A percentile compares a stretch with the other conserved stretches of the same genome.
Evolutionary conservation across 371 early-diverging fungal species (phyloP).

Genomic region (Mortierella sp.): DNA sequence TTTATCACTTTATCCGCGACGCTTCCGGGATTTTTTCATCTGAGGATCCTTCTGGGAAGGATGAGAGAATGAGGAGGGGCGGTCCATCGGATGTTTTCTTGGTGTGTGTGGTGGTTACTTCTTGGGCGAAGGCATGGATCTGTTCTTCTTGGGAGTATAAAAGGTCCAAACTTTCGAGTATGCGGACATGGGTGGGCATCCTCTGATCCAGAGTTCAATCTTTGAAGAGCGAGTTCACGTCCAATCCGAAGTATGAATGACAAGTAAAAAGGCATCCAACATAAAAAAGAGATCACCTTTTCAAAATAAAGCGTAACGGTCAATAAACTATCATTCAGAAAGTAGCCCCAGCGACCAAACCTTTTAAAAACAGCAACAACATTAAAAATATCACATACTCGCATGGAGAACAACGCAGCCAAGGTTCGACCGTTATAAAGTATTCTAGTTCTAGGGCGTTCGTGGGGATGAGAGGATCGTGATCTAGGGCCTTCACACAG

Average conservation of each 20-base stretch:
- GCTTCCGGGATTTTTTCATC: conserved; percentile 3
- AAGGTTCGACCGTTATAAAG: conserved; percentile 9
- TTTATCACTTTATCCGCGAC: not conserved
- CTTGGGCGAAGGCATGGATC: conserved; percentile 8
- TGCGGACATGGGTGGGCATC: not conserved
- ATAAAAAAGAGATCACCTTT: not conserved
- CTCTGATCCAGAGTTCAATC: not conserved
- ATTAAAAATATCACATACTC: conserved; percentile 6
- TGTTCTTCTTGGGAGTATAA: conserved; percentile 5
- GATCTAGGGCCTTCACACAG: conserved; percentile 16
- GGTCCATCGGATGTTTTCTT: not conserved
- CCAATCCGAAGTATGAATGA: conserved; percentile 6
- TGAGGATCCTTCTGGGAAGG: not conserved
- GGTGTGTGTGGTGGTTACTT: conserved; percentile 8
- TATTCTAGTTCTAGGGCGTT: conserved; percentile 15
- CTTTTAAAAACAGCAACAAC: not conserved
- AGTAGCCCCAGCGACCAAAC: too few relatives aligned
- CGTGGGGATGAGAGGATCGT: conserved; percentile 11
- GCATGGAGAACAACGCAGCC: conserved; percentile 19
- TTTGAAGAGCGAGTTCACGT: conserved; percentile 2
- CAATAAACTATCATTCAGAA: not conserved
- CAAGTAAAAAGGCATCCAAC: not conserved
- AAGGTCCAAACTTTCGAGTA: not conserved
- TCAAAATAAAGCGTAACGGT: not conserved
- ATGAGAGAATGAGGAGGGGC: not conserved